Conservation (phyloP, 192 early-diverging fungal species). For the Backusella morwellensis region DNA sequence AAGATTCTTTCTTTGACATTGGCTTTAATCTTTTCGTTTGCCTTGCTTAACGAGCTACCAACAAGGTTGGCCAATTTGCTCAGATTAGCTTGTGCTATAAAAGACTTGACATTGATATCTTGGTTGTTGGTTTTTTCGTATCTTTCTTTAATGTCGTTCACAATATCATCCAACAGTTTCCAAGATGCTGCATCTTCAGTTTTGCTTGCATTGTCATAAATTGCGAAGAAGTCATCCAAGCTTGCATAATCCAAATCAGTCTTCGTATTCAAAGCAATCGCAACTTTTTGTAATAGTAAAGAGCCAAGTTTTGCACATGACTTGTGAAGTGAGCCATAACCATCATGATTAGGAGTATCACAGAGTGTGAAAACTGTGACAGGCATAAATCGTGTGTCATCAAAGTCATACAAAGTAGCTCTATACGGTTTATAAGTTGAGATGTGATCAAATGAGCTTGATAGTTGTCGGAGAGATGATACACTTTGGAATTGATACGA, state of each 20-base stretch:
- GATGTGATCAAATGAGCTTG: not conserved
- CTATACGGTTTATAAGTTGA: not conserved
- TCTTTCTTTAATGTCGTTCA: no score
- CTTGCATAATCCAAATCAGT: not conserved
- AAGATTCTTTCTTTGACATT: not conserved
- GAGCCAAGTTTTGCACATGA: not conserved
- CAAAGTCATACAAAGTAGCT: not conserved
- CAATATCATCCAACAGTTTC: no score
- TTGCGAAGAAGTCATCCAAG: no score
- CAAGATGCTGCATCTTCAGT: no score
- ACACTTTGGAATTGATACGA: not conserved
- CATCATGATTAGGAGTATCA: not conserved
- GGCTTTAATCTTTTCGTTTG: not conserved
- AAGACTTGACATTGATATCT: not conserved
- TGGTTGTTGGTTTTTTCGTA: not conserved
- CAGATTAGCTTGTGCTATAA: not conserved
- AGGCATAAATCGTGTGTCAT: not conserved
- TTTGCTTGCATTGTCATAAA: no score
- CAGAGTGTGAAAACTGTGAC: not conserved
- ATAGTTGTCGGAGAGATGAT: not conserved
- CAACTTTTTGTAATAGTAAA: not conserved
- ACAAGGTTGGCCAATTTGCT: not conserved
- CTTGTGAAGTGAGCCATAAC: not conserved
- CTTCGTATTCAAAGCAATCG: not conserved
- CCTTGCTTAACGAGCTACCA: not conserved